Evolutionary conservation across 768 basidiomycete species (phyloP), one percentile per base, ranked within the genome.

Genomic region (Tubosaeta sp.): DNA sequence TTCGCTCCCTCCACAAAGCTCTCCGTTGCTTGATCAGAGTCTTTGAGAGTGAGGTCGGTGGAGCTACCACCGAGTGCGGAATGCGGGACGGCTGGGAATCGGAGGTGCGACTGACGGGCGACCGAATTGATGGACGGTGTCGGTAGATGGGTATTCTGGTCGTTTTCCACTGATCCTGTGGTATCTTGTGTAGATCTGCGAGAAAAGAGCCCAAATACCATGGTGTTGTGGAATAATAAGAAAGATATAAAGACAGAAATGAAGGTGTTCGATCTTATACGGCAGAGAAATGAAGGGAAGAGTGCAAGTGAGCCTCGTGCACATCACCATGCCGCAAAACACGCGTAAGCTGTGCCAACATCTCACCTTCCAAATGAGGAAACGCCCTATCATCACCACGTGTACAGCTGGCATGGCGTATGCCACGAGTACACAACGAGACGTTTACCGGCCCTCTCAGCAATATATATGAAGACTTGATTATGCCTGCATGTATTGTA

Each of bases 51-150:
- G 49, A 39, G 55, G 49, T 57, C 55, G 29, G 64, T 59, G 41
- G 63, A 55, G 53, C 58, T 66, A n/a, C 56, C 46, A 9, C 48
- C 54, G 8, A 57, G 50, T 14, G 49, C 55, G 2, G 59, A 29
- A 42, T 49, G 56, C 19, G 59, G 35, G 30, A 52, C 25, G n/a
- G 57, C 38, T 2, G 59, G 53, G 42, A 61, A 56, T 40, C 43
- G 69, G 55, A 49, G 53, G 24, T 67, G 57, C 6, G 67, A 61
- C 38, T 54, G 52, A 44, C 19, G 52, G 25, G 59, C 55, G 4
- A 61, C 66, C n/a, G 70, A 73, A 30, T 65, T 59, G 30, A 74
- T 62, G 16, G 80, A 81, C 0, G 80, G 78, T 1, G 82, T 83
- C 14, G 79, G 77, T 11, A 78, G 71, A 60, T 79, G 79, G 7